phyloP scores from a whole-genome alignment of 2,329 filamentous ascomycete species.

The Monosporascus cannonballus region DNA sequence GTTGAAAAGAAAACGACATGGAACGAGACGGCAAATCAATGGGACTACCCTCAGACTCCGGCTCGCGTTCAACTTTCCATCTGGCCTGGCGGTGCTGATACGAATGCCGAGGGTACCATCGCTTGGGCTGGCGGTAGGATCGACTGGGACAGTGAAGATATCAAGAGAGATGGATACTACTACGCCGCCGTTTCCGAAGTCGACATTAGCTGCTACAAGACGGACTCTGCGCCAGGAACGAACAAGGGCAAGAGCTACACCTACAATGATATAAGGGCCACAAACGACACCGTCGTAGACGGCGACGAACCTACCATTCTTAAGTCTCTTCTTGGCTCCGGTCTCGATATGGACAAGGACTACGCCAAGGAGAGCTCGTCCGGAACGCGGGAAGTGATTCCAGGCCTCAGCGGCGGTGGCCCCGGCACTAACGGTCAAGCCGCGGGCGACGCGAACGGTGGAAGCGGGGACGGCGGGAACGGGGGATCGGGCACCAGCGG shows the following conservation, averaged over 20 bases:
- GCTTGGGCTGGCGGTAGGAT: slow-evolving; percentile 88
- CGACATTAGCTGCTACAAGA: slow-evolving; percentile 78
- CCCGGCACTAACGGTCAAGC: slow-evolving; percentile 26
- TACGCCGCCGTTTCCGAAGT: slow-evolving; percentile 75
- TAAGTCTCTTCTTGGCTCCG: slow-evolving; percentile 74
- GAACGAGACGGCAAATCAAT: slow-evolving; percentile 77
- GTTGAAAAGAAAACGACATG: slow-evolving; percentile 74
- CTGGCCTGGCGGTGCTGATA: slow-evolving; percentile 82
- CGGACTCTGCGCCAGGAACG: slow-evolving; percentile 53
- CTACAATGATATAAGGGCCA: slow-evolving; percentile 58
- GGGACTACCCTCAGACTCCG: slow-evolving; percentile 86
- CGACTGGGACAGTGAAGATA: slow-evolving; percentile 77
- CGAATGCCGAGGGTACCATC: slow-evolving; percentile 78
- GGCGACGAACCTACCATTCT: slow-evolving; percentile 70
- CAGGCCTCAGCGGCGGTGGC: slow-evolving; percentile 25
- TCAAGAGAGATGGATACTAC: slow-evolving; percentile 81
- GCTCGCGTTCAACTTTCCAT: slow-evolving; percentile 87
- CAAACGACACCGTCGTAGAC: slow-evolving; percentile 73
- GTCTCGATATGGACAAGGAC: slow-evolving; percentile 59
- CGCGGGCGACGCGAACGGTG: slow-evolving; percentile 12
- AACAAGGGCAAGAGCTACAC: slow-evolving; percentile 69
- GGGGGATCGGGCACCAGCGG: slow-evolving; percentile 5
- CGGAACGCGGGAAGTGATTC: slow-evolving; percentile 16
- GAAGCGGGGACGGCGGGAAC: slow-evolving; percentile 3
- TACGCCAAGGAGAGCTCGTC: slow-evolving; percentile 27